Base-by-base conservation (phyloP, 306 rosid genomes). In the Hippophae rhamnoides region DNA sequence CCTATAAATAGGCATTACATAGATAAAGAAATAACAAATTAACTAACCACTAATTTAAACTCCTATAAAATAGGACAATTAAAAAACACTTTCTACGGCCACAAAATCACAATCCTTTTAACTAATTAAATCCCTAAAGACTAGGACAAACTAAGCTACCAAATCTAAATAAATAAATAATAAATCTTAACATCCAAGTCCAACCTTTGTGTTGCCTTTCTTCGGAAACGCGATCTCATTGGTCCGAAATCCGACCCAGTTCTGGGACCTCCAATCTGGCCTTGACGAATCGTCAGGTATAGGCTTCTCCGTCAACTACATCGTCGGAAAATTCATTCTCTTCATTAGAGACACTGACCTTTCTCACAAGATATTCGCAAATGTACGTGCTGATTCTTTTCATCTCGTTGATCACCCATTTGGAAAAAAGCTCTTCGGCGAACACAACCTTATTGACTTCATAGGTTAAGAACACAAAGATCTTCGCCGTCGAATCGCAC, bases 341-440 rank as follows among this genome's bases (percentile, higher is more conserved):
- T 87, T 83, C 83, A 76, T 87, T 58, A 73, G 89, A 12, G 93
- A 92, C 74, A 63, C 93, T 5, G 84, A 84, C 5, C 95, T 92
- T 52, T 92, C 87, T 8, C 95, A 85, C 74, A 81, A 79, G 63
- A 46, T 92, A 55, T 92, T 92, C 76, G 54, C 92, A 62, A 92
- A 92, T 73, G 98, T 92, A 8, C 78, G 81, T 12, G 87, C 93
- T 43, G 74, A 87, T 27, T 96, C 95, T 0, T 83, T 92, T 57
- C 76, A 41, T 31, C 76, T 92, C 0, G 82, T 92, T 38, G 96
- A 96, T 12, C 98, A 92, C 38, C 98, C 98, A 1, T 92, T 92
- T 18, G 98, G 96, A 0, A 87, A 92, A 40, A 92, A 87, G 60
- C 95, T 92, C 1, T 92, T 92, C 48, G 98, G 96, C 1, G 86